Evolutionary conservation across 768 basidiomycete genomes (phyloP), one percentile per base, ranked within the genome.

Genomic region (Auricularia heimuer): DNA sequence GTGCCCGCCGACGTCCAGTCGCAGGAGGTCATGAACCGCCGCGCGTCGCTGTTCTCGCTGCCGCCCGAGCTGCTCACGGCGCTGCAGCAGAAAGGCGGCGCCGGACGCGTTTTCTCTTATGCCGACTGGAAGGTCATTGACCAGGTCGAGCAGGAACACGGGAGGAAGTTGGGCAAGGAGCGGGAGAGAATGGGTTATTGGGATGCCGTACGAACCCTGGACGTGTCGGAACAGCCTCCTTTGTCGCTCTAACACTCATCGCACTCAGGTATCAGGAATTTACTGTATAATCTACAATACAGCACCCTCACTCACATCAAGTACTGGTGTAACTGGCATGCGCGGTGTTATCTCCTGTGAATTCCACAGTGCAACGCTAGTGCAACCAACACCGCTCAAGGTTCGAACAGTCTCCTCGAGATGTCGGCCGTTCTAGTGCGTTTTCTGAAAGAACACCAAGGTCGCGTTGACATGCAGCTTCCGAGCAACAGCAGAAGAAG

Each of bases 81-180:
- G 29, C 70, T 77, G 12, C 58, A 65, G 21, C 66, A 73, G n/a
- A 83, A 85, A 29, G 75, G 73, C 33, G 73, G 80, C 4, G 86
- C 88, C 35, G 77, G 77, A 16, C 54, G 71, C 7, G 82, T 93
- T 2, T 83, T 85, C 1, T 78, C 80, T 60, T 92, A 94, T 71
- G 74, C 75, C 34, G 85, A 88, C 66, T 98, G 94, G 95, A 83
- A 83, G 74, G 72, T 67, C 70, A 79, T 96, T 3, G 85, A 94
- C 71, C 78, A 73, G 35, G 90, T 88, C 71, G 96, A 97, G 76
- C 71, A 81, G 44, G 77, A 79, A 63, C 75, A 83, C 60, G 93
- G 92, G 0, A 74, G 76, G 67, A 71, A 64, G 36, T 63, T 75
- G 21, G 85, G 84, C 0, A 92, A 92, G 73, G 89, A 90, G 73